phyloP scores from a whole-genome alignment of 2,329 filamentous ascomycete species.

The Hypoxylon sp. region DNA sequence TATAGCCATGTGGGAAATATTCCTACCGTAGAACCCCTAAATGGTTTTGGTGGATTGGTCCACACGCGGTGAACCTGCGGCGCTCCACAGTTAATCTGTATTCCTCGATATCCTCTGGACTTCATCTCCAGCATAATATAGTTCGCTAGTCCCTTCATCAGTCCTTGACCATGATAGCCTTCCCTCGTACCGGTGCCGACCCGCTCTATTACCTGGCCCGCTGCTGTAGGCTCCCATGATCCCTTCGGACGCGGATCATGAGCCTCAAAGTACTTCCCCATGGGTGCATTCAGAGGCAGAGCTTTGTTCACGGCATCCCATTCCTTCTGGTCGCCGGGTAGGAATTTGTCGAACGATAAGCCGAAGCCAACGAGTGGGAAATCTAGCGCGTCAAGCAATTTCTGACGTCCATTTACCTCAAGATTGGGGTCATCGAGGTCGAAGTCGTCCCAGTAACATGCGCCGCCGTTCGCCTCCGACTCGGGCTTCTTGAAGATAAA shows the following conservation, averaged over 20 bases:
- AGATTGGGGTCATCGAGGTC: slow-evolving; percentile 45
- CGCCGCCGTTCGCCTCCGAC: slow-evolving; percentile 42
- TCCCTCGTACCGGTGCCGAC: slow-evolving; percentile 43
- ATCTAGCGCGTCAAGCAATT: slow-evolving; percentile 45
- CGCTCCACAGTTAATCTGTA: slow-evolving; percentile 40
- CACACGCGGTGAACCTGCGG: slow-evolving; percentile 39
- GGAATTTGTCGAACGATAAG: slow-evolving; percentile 44
- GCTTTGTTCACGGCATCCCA: slow-evolving; percentile 26
- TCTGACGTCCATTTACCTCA: slow-evolving; percentile 33
- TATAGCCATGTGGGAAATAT: slow-evolving; percentile 39
- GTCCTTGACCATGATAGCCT: slow-evolving; percentile 42
- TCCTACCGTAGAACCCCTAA: slow-evolving; percentile 36
- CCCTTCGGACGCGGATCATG: slow-evolving; percentile 38
- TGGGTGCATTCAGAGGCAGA: slow-evolving; percentile 33
- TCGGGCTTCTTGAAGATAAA: slow-evolving; percentile 45
- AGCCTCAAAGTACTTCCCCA: slow-evolving; percentile 34
- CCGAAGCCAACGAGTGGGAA: slow-evolving; percentile 46
- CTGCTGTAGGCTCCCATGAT: slow-evolving; percentile 39
- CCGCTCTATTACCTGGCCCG: slow-evolving; percentile 44
- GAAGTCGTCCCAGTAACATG: slow-evolving; percentile 47
- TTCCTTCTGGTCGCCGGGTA: slow-evolving; percentile 34
- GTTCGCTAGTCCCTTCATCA: slow-evolving; percentile 45
- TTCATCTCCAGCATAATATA: slow-evolving; percentile 49
- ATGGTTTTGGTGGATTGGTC: slow-evolving; percentile 42
- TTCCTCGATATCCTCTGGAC: slow-evolving; percentile 44